Percentiles rank a stretch among this genome's conserved stretches.
phyloP scores from a whole-genome alignment of 108 stramenopile species.

The Asterionellopsis glacialis region DNA sequence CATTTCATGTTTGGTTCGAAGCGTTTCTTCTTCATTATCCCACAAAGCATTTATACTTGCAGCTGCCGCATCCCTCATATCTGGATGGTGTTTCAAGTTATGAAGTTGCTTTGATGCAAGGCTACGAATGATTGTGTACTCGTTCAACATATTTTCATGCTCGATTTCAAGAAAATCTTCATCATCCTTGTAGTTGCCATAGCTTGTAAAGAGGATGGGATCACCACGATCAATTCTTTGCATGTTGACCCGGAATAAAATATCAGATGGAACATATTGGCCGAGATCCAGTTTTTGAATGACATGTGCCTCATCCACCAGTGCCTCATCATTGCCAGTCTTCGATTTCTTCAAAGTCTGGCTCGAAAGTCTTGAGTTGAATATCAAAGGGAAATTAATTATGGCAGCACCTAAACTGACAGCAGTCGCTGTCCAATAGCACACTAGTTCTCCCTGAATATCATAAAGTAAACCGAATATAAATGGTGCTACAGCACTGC shows the following conservation, averaged over 20 bases:
- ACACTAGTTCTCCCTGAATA: constrained; percentile 25
- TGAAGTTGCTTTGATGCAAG: constrained; percentile 10
- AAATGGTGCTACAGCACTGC: constrained; percentile 48
- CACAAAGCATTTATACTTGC: constrained; percentile 17
- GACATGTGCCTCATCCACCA: constrained; percentile 30
- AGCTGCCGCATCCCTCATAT: neutral
- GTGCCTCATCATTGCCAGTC: neutral
- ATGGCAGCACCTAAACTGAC: constrained; percentile 29
- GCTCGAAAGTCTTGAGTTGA: constrained; percentile 21
- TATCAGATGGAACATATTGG: constrained; percentile 24
- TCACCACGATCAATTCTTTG: constrained; percentile 16
- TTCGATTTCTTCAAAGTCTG: constrained; percentile 9
- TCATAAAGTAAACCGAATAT: constrained; percentile 45
- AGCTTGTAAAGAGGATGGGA: constrained; percentile 18
- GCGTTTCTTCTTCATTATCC: constrained; percentile 17
- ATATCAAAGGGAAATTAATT: constrained; percentile 39
- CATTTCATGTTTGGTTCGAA: constrained; percentile 14
- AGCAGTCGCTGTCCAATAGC: no score
- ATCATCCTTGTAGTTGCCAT: constrained; percentile 35
- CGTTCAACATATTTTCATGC: constrained; percentile 13
- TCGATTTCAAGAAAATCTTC: constrained; percentile 24
- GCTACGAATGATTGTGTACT: constrained; percentile 14
- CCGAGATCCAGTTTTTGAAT: constrained; percentile 25
- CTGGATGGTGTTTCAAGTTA: constrained; percentile 10
- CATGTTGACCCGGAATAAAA: constrained; percentile 17